Evolutionary conservation across 306 rosid species (phyloP).

Genomic region (Styphnolobium japonicum): DNA sequence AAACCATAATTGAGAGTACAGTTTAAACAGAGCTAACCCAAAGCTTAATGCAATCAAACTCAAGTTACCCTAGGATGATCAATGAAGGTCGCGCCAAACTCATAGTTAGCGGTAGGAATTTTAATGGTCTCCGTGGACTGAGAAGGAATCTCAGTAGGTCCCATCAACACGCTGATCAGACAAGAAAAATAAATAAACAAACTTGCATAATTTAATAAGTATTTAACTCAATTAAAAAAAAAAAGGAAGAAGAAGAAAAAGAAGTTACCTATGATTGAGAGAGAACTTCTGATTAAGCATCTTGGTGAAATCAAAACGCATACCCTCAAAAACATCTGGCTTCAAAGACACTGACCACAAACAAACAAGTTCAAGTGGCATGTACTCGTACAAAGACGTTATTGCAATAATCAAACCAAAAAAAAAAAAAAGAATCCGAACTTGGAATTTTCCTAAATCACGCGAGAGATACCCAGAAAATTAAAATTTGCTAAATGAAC

Average conservation of each 20-base stretch:
- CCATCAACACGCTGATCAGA: constrained; percentile 77
- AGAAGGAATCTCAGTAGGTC: constrained; percentile 86
- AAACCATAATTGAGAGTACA: neutral
- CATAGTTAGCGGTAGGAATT: constrained; percentile 86
- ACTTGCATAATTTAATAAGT: neutral
- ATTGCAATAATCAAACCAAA: neutral
- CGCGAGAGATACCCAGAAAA: neutral
- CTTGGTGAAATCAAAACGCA: constrained; percentile 94
- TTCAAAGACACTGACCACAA: constrained; percentile 79
- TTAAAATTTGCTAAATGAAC: neutral
- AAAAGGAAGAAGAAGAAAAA: neutral
- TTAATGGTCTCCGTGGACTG: constrained; percentile 83
- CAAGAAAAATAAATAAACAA: neutral
- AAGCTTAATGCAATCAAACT: neutral
- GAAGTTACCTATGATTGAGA: constrained; percentile 84
- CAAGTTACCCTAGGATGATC: constrained; percentile 85
- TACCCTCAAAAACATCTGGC: constrained; percentile 93
- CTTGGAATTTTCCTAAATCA: neutral
- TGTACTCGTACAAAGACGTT: neutral
- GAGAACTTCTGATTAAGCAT: constrained; percentile 88
- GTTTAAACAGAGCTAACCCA: neutral
- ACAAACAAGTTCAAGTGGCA: neutral
- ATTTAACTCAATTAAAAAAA: too few relatives aligned
- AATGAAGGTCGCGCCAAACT: constrained; percentile 90
- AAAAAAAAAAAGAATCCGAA: neutral